Conservation (phyloP, 208 protist species). For the Acanthamoeba healyi region DNA sequence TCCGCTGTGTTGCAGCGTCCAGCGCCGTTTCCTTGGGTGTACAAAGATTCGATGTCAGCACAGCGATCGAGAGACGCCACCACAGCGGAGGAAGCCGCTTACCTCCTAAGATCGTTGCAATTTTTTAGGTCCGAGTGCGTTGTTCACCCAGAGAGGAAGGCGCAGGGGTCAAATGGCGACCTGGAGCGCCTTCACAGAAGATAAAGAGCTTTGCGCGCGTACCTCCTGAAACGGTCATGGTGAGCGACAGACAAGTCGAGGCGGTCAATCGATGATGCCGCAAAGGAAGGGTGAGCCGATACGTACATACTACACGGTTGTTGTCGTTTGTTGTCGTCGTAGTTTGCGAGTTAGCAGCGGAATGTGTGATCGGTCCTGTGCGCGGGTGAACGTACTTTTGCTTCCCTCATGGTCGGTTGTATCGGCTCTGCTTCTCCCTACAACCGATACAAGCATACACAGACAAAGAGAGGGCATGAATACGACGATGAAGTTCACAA, state of each 20-base stretch:
- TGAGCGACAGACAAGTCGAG: background rate
- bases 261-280: background rate
- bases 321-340: background rate
- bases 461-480: background rate
- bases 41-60: background rate
- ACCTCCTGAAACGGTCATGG: background rate
- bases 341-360: too few relatives aligned
- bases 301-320: constrained; percentile 19
- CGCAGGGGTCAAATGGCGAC: too few relatives aligned
- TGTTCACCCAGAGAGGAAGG: too few relatives aligned
- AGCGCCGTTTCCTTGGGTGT: background rate
- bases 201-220: background rate
- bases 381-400: background rate
- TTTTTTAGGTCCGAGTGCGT: too few relatives aligned
- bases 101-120: background rate
- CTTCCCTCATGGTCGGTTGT: background rate
- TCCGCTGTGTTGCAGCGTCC: background rate
- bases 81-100: background rate
- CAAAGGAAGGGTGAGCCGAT: background rate
- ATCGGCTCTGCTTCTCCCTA: background rate
- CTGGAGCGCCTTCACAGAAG: too few relatives aligned
- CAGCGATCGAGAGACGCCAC: too few relatives aligned
- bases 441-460: background rate
- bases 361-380: too few relatives aligned
- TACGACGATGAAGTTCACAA: background rate